A percentile compares a stretch with the other conserved stretches of the same genome.
phyloP scores from a whole-genome alignment of 225 moss, liverwort and hornwort species.

The Lunularia cruciata region DNA sequence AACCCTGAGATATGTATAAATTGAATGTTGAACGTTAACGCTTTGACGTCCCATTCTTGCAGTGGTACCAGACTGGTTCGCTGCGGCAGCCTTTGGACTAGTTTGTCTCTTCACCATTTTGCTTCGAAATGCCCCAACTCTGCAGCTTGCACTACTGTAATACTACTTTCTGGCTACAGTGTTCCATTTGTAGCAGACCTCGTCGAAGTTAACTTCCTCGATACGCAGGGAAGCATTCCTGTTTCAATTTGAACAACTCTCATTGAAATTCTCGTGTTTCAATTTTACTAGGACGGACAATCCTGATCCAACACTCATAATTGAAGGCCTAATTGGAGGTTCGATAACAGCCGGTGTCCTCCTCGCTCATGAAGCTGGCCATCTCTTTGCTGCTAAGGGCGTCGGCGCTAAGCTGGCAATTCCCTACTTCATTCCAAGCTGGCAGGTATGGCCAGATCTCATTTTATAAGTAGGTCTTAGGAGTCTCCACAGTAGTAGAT shows the following conservation, averaged over 20 bases:
- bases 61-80: slow-evolving; percentile 51
- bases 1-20: too few relatives aligned
- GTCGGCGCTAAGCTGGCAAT: slow-evolving; percentile 48
- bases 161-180: slow-evolving; percentile 1
- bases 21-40: too few relatives aligned
- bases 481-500: too few relatives aligned
- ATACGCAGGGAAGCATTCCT: background rate
- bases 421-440: slow-evolving; percentile 56
- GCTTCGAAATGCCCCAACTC: slow-evolving; percentile 43
- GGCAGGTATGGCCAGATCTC: slow-evolving; percentile 38
- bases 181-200: background rate
- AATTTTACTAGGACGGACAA: slow-evolving; percentile 32
- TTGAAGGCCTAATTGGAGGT: slow-evolving; percentile 38
- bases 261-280: background rate
- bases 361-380: slow-evolving; percentile 52
- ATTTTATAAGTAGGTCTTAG: too few relatives aligned
- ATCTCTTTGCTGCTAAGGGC: slow-evolving; percentile 43
- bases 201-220: background rate
- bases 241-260: background rate
- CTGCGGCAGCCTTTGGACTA: slow-evolving; percentile 50
- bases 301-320: slow-evolving; percentile 30
- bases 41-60: too few relatives aligned
- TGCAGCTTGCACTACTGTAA: slow-evolving; percentile 45
- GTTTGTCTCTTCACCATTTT: slow-evolving; percentile 46
- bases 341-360: slow-evolving; percentile 41